phyloP scores from a whole-genome alignment of 139 green algal species.

The Coelastrella sp. region DNA sequence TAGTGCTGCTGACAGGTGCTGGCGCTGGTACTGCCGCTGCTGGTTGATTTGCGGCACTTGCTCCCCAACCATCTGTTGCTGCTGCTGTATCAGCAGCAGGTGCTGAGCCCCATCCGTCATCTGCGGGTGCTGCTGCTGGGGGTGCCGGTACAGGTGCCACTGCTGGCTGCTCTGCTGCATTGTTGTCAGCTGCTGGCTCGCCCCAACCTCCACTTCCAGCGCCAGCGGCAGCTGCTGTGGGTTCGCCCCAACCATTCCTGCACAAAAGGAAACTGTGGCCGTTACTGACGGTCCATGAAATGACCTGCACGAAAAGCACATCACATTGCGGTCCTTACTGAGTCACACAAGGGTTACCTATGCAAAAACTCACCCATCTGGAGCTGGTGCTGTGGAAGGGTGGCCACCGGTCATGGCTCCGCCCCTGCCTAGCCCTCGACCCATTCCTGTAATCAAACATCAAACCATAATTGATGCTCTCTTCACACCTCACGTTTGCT shows the following conservation, averaged over 20 bases:
- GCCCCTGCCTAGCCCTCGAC: constrained; percentile 33
- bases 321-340: neutral
- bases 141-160: constrained; percentile 1
- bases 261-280: neutral
- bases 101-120: constrained; percentile 28
- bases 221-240: neutral
- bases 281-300: neutral
- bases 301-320: neutral
- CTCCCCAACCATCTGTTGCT: constrained; percentile 31
- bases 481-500: neutral
- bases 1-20: constrained; percentile 36
- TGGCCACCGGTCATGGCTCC: constrained; percentile 26
- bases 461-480: too few species aligned
- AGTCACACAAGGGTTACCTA: neutral
- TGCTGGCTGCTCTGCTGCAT: constrained; percentile 32
- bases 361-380: constrained; percentile 15
- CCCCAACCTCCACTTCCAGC: neutral
- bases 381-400: constrained; percentile 11
- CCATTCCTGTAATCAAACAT: too few species aligned
- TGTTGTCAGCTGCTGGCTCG: neutral
- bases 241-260: constrained; percentile 25
- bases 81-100: neutral
- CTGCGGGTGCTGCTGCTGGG: constrained; percentile 37
- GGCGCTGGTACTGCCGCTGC: constrained; percentile 16
- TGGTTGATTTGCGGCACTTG: neutral